A percentile compares a stretch with the other conserved stretches of the same genome.
Conservation (phyloP, 1,139 yeast species). For the Hansenula sp. region DNA sequence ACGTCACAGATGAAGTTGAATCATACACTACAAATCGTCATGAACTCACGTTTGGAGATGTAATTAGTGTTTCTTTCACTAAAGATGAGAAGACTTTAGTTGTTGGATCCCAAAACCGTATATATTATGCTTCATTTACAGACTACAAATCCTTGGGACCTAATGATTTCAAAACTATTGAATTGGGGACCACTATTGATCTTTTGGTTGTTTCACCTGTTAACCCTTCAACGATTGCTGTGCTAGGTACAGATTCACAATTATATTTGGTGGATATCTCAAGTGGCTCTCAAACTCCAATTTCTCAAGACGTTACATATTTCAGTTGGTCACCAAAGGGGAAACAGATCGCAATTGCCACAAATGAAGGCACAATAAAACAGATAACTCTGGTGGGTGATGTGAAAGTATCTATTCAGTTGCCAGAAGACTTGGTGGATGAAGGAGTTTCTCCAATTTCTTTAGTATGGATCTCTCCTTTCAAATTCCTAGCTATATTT, state of each 20-base stretch:
- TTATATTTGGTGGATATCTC: slow-evolving; percentile 15
- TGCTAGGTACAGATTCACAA: slow-evolving; percentile 17
- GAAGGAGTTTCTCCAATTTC: slow-evolving; percentile 15
- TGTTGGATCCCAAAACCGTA: slow-evolving; percentile 1
- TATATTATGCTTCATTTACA: slow-evolving; percentile 1
- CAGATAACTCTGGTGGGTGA: slow-evolving; percentile 24
- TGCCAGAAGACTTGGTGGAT: slow-evolving; percentile 18
- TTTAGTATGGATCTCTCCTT: slow-evolving; percentile 13
- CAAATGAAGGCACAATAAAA: slow-evolving; percentile 21
- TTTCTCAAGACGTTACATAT: slow-evolving; percentile 20
- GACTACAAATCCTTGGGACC: background rate
- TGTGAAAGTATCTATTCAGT: slow-evolving; percentile 16
- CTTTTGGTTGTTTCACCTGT: slow-evolving; percentile 13
- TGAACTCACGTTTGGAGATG: slow-evolving; percentile 4
- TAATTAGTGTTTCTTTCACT: slow-evolving; percentile 17
- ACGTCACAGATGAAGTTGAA: slow-evolving; percentile 6
- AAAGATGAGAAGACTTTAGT: slow-evolving; percentile 17
- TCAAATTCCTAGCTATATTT: slow-evolving; percentile 15
- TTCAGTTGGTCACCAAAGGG: slow-evolving; percentile 32
- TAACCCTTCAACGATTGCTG: slow-evolving; percentile 13
- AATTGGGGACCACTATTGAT: slow-evolving; percentile 9
- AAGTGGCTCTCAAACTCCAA: background rate
- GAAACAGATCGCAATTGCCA: slow-evolving; percentile 27
- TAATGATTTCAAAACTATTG: slow-evolving; percentile 6
- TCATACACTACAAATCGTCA: slow-evolving; percentile 8